Base-by-base conservation (phyloP, 805 yeast species). In the Starmera quercuum region DNA sequence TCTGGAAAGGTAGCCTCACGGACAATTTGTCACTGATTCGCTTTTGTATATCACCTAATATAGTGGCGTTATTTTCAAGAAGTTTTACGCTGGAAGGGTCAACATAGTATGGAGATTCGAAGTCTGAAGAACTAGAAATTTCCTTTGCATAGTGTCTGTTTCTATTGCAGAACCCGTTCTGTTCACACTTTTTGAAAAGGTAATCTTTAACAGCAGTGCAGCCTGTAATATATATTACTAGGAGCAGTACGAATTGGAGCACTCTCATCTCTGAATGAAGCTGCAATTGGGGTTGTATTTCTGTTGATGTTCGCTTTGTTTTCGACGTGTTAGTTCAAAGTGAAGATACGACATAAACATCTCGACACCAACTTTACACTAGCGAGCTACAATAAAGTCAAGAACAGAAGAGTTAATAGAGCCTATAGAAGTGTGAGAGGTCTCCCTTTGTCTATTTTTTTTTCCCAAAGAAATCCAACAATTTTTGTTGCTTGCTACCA, bases 121-220 rank as follows among this genome's bases (percentile, higher is more conserved):
- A 59, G 1, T 50, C 41, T 13, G 24, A 15, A 3, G 18, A 8
- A 21, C 15, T 8, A 1, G 30, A 6, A 19, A 48, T 44, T 32
- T 47, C 40, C 16, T 27, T 24, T 2, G 85, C 83, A 51, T 71
- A 85, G 37, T 73, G 75, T 35, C 90, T 63, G 49, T 88, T 84
- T 55, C 97, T 69, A 32, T 68, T 58, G 52, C 97, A 88, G 52
- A 88, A 87, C 6, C 95, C 95, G 13, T 86, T 72, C 47, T 82
- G 79, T 6, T 66, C 74, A 56, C 97, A 88, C 11, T 66, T 73
- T 51, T 85, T 83, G 64, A 86, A 82, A 35, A 85, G 57, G 41
- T 78, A 75, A 3, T 71, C 75, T 45, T 80, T 78, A 25, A 78
- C 86, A 1, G 70, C 72, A 1, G 41, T 20, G 26, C 40, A 32